phyloP scores from a whole-genome alignment of 2,329 filamentous ascomycete genomes.

The Sporothrix pallida region DNA sequence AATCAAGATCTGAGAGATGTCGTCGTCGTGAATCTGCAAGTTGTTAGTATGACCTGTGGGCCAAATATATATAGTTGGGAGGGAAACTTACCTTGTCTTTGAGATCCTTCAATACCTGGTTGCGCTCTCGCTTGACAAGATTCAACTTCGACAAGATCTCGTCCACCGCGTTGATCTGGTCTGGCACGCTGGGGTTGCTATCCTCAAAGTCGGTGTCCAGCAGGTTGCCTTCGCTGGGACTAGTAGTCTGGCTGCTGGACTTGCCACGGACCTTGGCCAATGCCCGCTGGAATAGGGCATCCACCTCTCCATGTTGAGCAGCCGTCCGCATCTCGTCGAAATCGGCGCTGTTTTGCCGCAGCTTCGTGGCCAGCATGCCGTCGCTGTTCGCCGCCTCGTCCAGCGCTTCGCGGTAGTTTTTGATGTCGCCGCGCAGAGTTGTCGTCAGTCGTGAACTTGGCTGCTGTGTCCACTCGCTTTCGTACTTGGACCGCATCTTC shows the following conservation, averaged over 20 bases:
- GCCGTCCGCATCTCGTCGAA: slow-evolving; percentile 96
- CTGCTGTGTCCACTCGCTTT: slow-evolving; percentile 94
- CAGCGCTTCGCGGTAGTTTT: slow-evolving; percentile 84
- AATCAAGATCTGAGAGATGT: slow-evolving; percentile 96
- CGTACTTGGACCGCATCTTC: slow-evolving; percentile 99
- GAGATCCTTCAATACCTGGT: slow-evolving; percentile 91
- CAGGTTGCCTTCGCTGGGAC: slow-evolving; percentile 75
- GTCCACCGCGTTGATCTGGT: slow-evolving; percentile 88
- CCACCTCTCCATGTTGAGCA: slow-evolving; percentile 82
- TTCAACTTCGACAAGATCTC: slow-evolving; percentile 90
- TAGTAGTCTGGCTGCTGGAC: slow-evolving; percentile 65
- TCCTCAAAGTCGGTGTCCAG: slow-evolving; percentile 94
- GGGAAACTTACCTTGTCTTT: slow-evolving; percentile 81
- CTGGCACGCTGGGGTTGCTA: slow-evolving; percentile 76
- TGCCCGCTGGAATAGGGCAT: slow-evolving; percentile 85
- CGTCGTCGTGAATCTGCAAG: slow-evolving; percentile 84
- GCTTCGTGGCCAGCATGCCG: slow-evolving; percentile 78
- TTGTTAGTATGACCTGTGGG: neutral
- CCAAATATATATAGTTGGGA: neutral
- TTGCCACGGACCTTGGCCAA: slow-evolving; percentile 76
- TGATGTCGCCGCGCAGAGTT: slow-evolving; percentile 83
- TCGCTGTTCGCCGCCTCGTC: slow-evolving; percentile 90
- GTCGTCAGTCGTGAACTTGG: slow-evolving; percentile 88
- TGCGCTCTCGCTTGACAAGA: slow-evolving; percentile 87
- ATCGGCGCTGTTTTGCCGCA: slow-evolving; percentile 83